Evolutionary conservation across 305 asterid genomes (phyloP).

Genomic region (Fraxinus floribunda): DNA sequence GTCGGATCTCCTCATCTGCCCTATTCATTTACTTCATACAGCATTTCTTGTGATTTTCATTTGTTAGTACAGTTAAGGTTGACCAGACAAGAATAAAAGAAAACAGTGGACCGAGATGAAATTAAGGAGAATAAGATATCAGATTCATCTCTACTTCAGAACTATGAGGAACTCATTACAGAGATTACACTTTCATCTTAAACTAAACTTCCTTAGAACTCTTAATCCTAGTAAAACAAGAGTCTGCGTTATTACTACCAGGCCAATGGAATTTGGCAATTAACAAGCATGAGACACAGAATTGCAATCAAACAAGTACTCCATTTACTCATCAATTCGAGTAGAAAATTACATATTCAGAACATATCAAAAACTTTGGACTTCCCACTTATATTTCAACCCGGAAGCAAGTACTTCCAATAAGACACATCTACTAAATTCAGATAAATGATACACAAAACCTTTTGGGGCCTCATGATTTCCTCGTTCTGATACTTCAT

Average conservation of each 20-base stretch:
- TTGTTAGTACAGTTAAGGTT: neutral
- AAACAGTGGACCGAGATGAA: neutral
- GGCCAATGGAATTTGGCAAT: constrained; percentile 14
- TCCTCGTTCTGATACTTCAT: constrained; percentile 5
- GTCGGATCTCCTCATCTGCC: constrained; percentile 64
- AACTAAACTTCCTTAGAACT: neutral
- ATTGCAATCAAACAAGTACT: constrained; percentile 19
- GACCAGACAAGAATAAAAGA: neutral
- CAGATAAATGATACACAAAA: constrained; percentile 22
- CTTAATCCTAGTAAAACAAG: neutral
- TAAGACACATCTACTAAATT: constrained; percentile 25
- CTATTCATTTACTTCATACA: neutral
- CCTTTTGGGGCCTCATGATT: constrained; percentile 18
- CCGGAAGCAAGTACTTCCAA: constrained; percentile 32
- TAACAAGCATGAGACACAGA: constrained; percentile 3
- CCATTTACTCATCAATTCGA: constrained; percentile 28
- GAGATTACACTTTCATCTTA: neutral
- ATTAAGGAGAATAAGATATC: neutral
- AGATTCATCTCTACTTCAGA: neutral
- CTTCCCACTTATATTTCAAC: constrained; percentile 27
- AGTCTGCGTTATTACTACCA: neutral
- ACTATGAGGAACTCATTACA: neutral
- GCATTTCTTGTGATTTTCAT: neutral
- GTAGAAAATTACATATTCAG: constrained; percentile 11
- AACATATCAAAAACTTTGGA: constrained; percentile 35